Conservation (phyloP, 306 rosid species). For the Nissolia schottii region DNA sequence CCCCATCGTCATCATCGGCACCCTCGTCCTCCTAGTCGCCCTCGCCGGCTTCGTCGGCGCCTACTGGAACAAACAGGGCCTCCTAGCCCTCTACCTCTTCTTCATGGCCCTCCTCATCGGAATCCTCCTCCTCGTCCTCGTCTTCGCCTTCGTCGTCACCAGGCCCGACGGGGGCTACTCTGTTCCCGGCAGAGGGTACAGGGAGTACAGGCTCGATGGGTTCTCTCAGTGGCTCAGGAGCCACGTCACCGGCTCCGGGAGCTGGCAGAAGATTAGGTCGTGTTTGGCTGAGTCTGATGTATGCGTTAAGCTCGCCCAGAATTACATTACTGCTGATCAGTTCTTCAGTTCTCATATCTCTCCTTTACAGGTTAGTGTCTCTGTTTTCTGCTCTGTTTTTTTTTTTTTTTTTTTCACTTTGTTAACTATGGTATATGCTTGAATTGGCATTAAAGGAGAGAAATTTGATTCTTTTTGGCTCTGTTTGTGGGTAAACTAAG, state of each 20-base stretch:
- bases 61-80: conserved; percentile 66
- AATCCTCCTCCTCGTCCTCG: conserved; percentile 56
- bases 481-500: background rate
- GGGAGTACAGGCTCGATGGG: conserved; percentile 54
- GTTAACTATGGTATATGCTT: background rate
- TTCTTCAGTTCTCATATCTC: conserved; percentile 62
- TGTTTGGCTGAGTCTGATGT: conserved; percentile 75
- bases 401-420: background rate
- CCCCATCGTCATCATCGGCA: conserved; percentile 70
- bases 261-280: conserved; percentile 57
- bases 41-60: conserved; percentile 86
- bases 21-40: conserved; percentile 61
- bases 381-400: background rate
- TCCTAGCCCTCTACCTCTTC: conserved; percentile 76
- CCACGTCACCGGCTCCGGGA: conserved; percentile 43
- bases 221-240: conserved; percentile 69
- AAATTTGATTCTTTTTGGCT: background rate
- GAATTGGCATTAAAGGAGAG: background rate
- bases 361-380: conserved; percentile 63
- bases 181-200: conserved; percentile 51
- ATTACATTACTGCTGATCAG: conserved; percentile 54
- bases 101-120: conserved; percentile 72
- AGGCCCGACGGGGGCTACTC: conserved; percentile 50
- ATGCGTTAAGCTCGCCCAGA: conserved; percentile 44
- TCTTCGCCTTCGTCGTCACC: conserved; percentile 72